Percentiles rank a stretch among this genome's conserved stretches.
phyloP scores from a whole-genome alignment of 495 filamentous ascomycete genomes.

The Acidomyces sp. region DNA sequence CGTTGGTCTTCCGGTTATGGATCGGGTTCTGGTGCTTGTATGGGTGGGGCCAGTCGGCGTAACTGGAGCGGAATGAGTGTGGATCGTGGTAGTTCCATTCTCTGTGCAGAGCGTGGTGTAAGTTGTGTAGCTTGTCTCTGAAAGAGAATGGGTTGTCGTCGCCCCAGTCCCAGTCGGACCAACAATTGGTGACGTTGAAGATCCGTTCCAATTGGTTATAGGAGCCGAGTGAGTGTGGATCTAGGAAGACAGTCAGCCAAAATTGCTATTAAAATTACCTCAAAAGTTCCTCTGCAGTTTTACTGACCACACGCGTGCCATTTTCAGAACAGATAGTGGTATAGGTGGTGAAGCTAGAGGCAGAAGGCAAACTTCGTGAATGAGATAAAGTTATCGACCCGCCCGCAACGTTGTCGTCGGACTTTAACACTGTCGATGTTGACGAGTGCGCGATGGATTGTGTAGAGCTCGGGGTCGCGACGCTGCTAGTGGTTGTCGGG shows the following conservation, averaged over 20 bases:
- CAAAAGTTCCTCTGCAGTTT: no score
- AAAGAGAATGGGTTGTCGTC: background rate
- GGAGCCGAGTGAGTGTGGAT: background rate
- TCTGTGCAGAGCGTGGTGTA: background rate
- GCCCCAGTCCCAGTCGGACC: background rate
- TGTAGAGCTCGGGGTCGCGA: constrained; percentile 5
- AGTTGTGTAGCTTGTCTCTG: background rate
- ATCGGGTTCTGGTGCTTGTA: background rate
- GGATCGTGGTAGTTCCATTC: background rate
- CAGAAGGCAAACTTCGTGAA: no score
- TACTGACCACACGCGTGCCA: background rate
- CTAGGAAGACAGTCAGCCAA: no score
- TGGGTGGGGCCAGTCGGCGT: background rate
- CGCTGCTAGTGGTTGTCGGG: background rate
- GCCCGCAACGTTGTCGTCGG: background rate
- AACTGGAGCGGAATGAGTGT: background rate
- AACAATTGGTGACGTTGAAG: background rate
- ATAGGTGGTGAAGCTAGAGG: background rate
- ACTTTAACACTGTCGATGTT: background rate
- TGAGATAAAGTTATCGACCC: no score
- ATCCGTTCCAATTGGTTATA: background rate
- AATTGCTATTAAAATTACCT: no score
- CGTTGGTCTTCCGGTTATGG: background rate
- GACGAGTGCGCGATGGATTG: background rate
- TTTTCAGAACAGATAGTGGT: background rate